Conservation (phyloP, 345 rosid genomes). For the Lepidium didymum region DNA sequence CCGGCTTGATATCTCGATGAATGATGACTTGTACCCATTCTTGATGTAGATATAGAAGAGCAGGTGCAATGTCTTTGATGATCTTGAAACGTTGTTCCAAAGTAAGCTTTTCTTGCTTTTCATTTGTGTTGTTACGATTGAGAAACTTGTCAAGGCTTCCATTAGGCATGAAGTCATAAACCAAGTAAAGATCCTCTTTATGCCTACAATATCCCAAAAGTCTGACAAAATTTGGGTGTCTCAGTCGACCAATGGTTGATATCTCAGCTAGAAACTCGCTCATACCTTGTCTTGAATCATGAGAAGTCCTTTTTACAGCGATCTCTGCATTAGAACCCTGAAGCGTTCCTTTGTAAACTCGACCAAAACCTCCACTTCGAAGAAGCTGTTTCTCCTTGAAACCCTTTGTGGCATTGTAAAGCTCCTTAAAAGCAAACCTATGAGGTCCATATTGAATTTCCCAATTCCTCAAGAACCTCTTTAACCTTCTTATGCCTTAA, state of each 20-base stretch:
- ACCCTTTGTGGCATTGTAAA: constrained; percentile 36
- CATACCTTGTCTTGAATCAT: constrained; percentile 41
- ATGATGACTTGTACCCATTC: constrained; percentile 40
- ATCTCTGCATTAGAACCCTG: constrained; percentile 28
- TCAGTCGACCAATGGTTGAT: constrained; percentile 28
- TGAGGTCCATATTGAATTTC: constrained; percentile 42
- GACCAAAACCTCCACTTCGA: constrained; percentile 47
- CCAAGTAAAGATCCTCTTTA: constrained; percentile 30
- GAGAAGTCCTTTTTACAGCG: constrained; percentile 46
- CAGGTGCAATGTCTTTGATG: constrained; percentile 31
- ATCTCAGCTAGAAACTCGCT: constrained; percentile 44
- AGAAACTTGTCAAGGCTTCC: constrained; percentile 40
- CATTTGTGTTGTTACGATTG: not conserved
- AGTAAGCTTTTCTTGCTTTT: constrained; percentile 8
- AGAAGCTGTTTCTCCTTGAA: constrained; percentile 39
- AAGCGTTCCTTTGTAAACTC: constrained; percentile 42
- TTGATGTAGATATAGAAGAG: constrained; percentile 33
- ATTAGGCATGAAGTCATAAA: constrained; percentile 42
- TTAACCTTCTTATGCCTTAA: constrained; percentile 26
- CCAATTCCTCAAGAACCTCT: constrained; percentile 39
- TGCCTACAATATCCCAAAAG: constrained; percentile 38
- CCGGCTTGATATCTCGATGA: constrained; percentile 38
- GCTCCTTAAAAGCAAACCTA: constrained; percentile 36
- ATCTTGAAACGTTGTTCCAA: constrained; percentile 36
- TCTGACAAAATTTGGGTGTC: constrained; percentile 30